Evolutionary conservation across 2,329 filamentous ascomycete species (phyloP).

Genomic region (Graphilbum fragrans): DNA sequence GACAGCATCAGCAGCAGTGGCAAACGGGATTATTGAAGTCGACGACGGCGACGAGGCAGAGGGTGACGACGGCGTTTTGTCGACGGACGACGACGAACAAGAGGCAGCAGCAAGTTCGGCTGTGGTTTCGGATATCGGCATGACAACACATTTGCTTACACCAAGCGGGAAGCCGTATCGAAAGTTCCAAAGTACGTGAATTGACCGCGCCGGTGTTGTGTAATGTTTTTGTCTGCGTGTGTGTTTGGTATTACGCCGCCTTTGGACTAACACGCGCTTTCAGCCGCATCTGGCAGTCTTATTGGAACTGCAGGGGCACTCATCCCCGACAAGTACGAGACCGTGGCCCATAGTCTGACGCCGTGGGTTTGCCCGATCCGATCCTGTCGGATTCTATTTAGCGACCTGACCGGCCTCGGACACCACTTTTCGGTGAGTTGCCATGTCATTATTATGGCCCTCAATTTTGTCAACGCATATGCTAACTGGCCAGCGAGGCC

Average conservation of each 20-base stretch:
- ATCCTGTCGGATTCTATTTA: conserved; percentile 5
- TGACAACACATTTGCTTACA: background rate
- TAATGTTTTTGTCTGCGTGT: no score
- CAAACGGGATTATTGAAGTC: no score
- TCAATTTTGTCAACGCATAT: no score
- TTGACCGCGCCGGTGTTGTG: background rate
- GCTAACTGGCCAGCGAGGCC: background rate
- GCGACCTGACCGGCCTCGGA: conserved; percentile 1
- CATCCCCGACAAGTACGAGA: conserved; percentile 5
- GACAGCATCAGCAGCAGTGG: background rate
- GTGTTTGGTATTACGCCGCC: background rate
- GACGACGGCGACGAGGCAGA: background rate
- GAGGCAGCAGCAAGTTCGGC: background rate
- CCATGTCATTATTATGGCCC: background rate
- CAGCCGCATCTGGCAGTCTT: background rate
- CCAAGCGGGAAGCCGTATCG: conserved; percentile 2
- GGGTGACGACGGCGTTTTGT: background rate
- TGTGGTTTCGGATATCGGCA: background rate
- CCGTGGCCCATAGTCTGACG: background rate
- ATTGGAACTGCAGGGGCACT: background rate
- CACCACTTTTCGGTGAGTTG: conserved; percentile 5
- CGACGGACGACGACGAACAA: background rate
- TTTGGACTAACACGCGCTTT: background rate
- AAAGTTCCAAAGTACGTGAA: conserved; percentile 1
- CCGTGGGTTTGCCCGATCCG: conserved; percentile 9